Evolutionary conservation across 2,329 filamentous ascomycete species (phyloP), one percentile per base, ranked within the genome.

Genomic region (Monosporascus sp.): DNA sequence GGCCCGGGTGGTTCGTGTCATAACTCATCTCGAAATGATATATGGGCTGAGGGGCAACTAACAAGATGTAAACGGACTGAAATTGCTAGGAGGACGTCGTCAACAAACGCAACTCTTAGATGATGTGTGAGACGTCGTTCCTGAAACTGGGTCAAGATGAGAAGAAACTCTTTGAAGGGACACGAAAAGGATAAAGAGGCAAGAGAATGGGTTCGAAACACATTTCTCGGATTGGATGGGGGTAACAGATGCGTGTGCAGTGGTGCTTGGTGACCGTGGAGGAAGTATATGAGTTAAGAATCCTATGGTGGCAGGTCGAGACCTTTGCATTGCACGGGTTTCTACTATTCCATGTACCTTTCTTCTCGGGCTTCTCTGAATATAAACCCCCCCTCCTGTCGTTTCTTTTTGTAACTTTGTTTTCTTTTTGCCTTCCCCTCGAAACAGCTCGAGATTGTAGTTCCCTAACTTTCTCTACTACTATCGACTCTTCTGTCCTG

Each of bases 111-210:
- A 40, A 40, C 52, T 41, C 41, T 57, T 53, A 48, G 49, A 40
- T 37, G 31, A 38, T 48, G 53, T 56, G 54, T 68, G 65, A 69
- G 63, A 69, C 65, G 65, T 52, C 67, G 65, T 64, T 66, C 61
- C 63, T 65, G 55, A 65, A 56, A 50, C 58, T 63, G 53, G 58
- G 57, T 57, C 53, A 60, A 50, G 50, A 53, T 53, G 55, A 53
- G 51, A 55, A 55, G 55, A 58, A 58, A 52, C 55, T 57, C 54
- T 60, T 60, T 56, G 60, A 63, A 61, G 58, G 60, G 58, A 51
- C 61, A 52, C 57, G 51, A 51, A 58, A 56, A 54, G 60, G 59
- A 62, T 63, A 62, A 66, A 65, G 61, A 60, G 55, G 54, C 57
- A 60, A 54, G 59, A 60, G 59, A 56, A 56, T 51, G 53, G 54